Evolutionary conservation across 78 protist species (phyloP).

Genomic region (Cavenderia fasciculata): DNA sequence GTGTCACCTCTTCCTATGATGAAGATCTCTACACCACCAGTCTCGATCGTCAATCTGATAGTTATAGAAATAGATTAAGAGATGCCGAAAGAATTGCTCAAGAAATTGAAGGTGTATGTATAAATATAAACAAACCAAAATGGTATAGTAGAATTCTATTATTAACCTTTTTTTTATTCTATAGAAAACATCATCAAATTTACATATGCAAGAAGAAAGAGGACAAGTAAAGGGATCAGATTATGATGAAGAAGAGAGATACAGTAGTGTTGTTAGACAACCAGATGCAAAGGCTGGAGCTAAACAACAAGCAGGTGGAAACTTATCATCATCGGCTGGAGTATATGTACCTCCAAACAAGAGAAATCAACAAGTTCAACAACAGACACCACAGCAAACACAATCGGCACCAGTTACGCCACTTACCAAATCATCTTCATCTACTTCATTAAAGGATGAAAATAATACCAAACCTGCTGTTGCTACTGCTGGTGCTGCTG

Average conservation of each 20-base stretch:
- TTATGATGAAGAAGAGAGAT: constrained; percentile 85
- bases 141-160: not conserved
- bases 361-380: not conserved
- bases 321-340: not conserved
- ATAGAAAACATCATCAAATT: constrained; percentile 63
- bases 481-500: constrained; percentile 1
- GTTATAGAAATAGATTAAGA: not conserved
- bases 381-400: not conserved
- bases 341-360: constrained; percentile 28
- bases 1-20: constrained; percentile 57
- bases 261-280: constrained; percentile 74
- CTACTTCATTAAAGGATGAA: not conserved
- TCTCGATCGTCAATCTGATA: constrained; percentile 27
- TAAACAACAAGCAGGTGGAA: not conserved
- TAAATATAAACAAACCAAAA: not conserved
- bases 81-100: constrained; percentile 67
- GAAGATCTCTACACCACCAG: constrained; percentile 82
- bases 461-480: not conserved
- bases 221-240: constrained; percentile 54
- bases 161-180: not conserved
- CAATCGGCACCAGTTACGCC: not conserved
- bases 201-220: constrained; percentile 83
- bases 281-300: not conserved
- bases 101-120: constrained; percentile 80
- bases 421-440: not conserved